Evolutionary conservation across 805 yeast genomes (phyloP).

Genomic region (Priceomyces carsonii): DNA sequence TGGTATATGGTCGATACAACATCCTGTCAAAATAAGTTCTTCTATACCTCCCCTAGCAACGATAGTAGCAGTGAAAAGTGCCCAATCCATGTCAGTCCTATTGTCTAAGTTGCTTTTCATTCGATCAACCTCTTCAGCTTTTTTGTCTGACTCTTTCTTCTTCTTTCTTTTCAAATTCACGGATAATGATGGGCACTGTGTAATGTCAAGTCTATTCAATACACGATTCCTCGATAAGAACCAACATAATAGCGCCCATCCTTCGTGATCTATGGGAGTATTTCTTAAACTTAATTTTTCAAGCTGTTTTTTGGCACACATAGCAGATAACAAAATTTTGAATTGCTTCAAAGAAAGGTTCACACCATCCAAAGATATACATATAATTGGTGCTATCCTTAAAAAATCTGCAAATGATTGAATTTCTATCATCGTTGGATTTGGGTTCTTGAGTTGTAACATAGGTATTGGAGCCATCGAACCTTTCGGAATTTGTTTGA

Average conservation of each 20-base stretch:
- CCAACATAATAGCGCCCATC: conserved; percentile 81
- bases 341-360: conserved; percentile 74
- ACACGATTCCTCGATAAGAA: conserved; percentile 65
- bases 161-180: conserved; percentile 45
- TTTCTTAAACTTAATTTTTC: conserved; percentile 78
- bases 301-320: conserved; percentile 63
- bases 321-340: conserved; percentile 66
- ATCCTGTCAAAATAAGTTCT: conserved; percentile 77
- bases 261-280: conserved; percentile 66
- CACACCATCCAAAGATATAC: conserved; percentile 79
- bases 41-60: conserved; percentile 72
- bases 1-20: conserved; percentile 58
- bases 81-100: conserved; percentile 84
- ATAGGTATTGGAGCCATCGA: conserved; percentile 73
- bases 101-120: conserved; percentile 52
- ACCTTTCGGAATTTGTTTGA: conserved; percentile 71
- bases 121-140: conserved; percentile 29
- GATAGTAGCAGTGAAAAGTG: conserved; percentile 67
- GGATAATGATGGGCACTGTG: conserved; percentile 59
- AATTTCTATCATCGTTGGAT: conserved; percentile 86
- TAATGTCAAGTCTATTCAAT: conserved; percentile 62
- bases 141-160: conserved; percentile 18
- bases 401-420: conserved; percentile 87
- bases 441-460: conserved; percentile 78
- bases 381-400: conserved; percentile 78